phyloP scores from a whole-genome alignment of 2,329 filamentous ascomycete genomes.

The Microdochium nivale region DNA sequence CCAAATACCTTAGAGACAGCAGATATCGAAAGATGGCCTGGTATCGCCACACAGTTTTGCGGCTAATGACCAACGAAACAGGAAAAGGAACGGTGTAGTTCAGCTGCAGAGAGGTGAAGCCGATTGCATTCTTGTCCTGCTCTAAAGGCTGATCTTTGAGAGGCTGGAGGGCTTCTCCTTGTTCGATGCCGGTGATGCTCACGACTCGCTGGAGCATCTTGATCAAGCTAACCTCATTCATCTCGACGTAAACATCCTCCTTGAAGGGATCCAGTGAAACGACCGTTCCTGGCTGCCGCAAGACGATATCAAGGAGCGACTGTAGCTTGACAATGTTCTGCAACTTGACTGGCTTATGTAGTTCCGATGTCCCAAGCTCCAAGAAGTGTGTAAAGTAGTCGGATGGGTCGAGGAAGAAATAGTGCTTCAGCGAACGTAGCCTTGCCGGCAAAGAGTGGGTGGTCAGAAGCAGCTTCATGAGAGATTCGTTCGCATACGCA shows the following conservation, averaged over 20 bases:
- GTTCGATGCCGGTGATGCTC: constrained; percentile 90
- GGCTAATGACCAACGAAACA: constrained; percentile 86
- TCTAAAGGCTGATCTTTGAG: constrained; percentile 61
- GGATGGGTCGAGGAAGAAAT: constrained; percentile 96
- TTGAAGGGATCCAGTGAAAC: constrained; percentile 95
- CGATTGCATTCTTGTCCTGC: constrained; percentile 77
- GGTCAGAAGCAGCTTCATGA: constrained; percentile 84
- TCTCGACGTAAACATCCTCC: constrained; percentile 94
- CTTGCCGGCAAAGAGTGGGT: constrained; percentile 85
- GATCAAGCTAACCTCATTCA: constrained; percentile 89
- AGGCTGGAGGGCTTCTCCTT: constrained; percentile 73
- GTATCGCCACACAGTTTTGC: constrained; percentile 94
- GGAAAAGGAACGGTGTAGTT: constrained; percentile 95
- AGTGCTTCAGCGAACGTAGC: constrained; percentile 88
- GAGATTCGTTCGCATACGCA: constrained; percentile 86
- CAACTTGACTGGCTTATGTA: constrained; percentile 78
- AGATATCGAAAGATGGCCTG: constrained; percentile 94
- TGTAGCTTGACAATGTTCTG: constrained; percentile 93
- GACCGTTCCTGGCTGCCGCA: constrained; percentile 92
- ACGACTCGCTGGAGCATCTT: constrained; percentile 95
- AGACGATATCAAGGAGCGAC: constrained; percentile 86
- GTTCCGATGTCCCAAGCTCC: constrained; percentile 79
- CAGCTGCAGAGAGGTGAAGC: constrained; percentile 87
- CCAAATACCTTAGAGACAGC: constrained; percentile 79
- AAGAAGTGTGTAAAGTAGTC: constrained; percentile 99